A percentile compares a stretch with the other conserved stretches of the same genome.
Conservation (phyloP, 768 basidiomycete species). For the Lactarius pseudohatsudake region DNA sequence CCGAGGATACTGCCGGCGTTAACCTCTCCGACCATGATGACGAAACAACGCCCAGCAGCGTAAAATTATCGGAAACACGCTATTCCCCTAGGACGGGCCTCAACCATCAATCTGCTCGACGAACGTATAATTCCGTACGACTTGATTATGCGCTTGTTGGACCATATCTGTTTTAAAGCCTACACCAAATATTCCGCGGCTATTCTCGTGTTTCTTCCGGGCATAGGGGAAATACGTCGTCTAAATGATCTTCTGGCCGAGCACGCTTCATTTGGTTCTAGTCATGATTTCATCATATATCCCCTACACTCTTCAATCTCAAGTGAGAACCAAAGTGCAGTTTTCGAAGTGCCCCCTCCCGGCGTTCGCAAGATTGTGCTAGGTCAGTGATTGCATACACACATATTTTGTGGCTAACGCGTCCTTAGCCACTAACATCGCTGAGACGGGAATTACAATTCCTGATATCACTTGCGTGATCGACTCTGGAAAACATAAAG, state of each 20-base stretch:
- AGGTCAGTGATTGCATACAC: slow-evolving; percentile 47
- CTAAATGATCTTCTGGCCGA: slow-evolving; percentile 78
- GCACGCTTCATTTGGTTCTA: slow-evolving; percentile 68
- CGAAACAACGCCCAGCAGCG: slow-evolving; percentile 43
- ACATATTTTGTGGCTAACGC: slow-evolving; percentile 6
- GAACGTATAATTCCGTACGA: slow-evolving; percentile 91
- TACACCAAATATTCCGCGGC: slow-evolving; percentile 68
- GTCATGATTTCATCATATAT: slow-evolving; percentile 67
- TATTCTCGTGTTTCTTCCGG: slow-evolving; percentile 91
- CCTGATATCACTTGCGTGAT: slow-evolving; percentile 97
- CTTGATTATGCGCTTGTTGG: slow-evolving; percentile 79
- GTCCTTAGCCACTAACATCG: slow-evolving; percentile 78
- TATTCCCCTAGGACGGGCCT: slow-evolving; percentile 71
- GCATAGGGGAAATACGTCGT: slow-evolving; percentile 88
- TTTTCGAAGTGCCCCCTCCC: slow-evolving; percentile 82
- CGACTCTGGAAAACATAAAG: slow-evolving; percentile 89
- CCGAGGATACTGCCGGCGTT: slow-evolving; percentile 59
- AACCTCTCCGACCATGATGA: slow-evolving; percentile 61
- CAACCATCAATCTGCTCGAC: slow-evolving; percentile 83
- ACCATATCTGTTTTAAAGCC: slow-evolving; percentile 72
- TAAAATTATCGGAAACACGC: slow-evolving; percentile 64
- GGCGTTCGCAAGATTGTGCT: slow-evolving; percentile 93
- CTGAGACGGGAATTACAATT: slow-evolving; percentile 97
- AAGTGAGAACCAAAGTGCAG: slow-evolving; percentile 85
- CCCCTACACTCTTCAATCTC: slow-evolving; percentile 93